Conservation (phyloP, 1,139 yeast species). For the Taiozyma sp. region DNA sequence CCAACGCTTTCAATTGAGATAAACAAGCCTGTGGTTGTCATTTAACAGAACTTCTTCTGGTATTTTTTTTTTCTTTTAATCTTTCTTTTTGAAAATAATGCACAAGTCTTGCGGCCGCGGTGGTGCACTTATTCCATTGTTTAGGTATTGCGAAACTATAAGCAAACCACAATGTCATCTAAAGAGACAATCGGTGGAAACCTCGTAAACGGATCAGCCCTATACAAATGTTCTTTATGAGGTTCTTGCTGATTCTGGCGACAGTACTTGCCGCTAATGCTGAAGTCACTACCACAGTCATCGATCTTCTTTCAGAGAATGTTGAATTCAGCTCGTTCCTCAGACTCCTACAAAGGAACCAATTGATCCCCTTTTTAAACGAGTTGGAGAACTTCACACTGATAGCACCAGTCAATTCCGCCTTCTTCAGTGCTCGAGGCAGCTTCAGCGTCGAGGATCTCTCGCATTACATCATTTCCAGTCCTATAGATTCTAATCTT, state of each 20-base stretch:
- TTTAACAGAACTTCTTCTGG: background rate
- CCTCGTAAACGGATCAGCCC: background rate
- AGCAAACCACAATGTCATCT: background rate
- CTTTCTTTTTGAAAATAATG: background rate
- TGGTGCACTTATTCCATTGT: background rate
- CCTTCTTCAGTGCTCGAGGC: constrained; percentile 40
- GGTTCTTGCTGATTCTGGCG: background rate
- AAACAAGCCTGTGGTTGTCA: too few species aligned
- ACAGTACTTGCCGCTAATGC: background rate
- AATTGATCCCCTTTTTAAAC: constrained; percentile 66
- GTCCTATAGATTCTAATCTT: constrained; percentile 23
- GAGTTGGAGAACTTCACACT: constrained; percentile 64
- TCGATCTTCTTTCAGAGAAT: constrained; percentile 72
- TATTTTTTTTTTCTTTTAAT: too few species aligned
- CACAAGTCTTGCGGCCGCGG: background rate
- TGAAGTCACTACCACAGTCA: constrained; percentile 38
- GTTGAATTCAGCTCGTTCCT: constrained; percentile 73
- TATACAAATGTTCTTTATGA: background rate
- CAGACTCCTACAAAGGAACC: constrained; percentile 59
- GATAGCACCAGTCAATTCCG: constrained; percentile 84
- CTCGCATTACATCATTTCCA: constrained; percentile 26
- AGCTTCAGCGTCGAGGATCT: constrained; percentile 5
- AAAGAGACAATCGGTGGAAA: background rate
- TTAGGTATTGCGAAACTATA: background rate
- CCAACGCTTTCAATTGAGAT: background rate